Percentiles rank a stretch among this genome's conserved stretches.
Conservation (phyloP, 768 basidiomycete genomes). For the Leucocoprinus leucothites region DNA sequence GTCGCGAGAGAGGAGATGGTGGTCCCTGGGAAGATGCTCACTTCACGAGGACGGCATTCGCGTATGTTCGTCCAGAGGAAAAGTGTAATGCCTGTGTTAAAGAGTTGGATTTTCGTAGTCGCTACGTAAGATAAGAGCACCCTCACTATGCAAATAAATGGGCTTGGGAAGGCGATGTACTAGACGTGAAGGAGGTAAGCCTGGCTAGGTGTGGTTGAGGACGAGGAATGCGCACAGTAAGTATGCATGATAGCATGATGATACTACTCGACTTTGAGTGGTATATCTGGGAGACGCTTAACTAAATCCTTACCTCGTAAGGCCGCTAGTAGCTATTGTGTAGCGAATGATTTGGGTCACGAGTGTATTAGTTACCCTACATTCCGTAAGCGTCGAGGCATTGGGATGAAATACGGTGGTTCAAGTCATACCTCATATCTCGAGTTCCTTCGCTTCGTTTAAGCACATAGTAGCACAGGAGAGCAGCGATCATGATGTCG, state of each 20-base stretch:
- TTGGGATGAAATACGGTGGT: not conserved
- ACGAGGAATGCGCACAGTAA: slow-evolving; percentile 11
- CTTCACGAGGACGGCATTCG: slow-evolving; percentile 19
- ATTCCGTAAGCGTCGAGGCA: not conserved
- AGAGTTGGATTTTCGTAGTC: not conserved
- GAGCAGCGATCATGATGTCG: slow-evolving; percentile 13
- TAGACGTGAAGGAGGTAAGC: not conserved
- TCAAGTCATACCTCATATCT: not conserved
- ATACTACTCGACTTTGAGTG: slow-evolving; percentile 11
- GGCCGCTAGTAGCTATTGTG: slow-evolving; percentile 12
- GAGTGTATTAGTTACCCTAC: slow-evolving; percentile 10
- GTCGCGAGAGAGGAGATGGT: no score
- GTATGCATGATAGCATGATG: slow-evolving; percentile 10
- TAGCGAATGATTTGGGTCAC: slow-evolving; percentile 13
- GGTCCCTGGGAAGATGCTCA: no score
- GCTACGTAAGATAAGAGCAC: not conserved
- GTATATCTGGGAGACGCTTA: not conserved
- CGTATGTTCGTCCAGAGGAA: slow-evolving; percentile 19
- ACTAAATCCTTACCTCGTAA: slow-evolving; percentile 14
- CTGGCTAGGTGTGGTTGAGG: no score
- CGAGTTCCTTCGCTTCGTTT: slow-evolving; percentile 5
- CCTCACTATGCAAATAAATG: not conserved
- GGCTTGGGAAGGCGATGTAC: not conserved
- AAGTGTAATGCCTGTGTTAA: slow-evolving; percentile 19
- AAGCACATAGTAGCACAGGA: slow-evolving; percentile 15